Percentiles rank a stretch among this genome's conserved stretches.
Conservation (phyloP, 2,329 filamentous ascomycete genomes). For the Claviceps quebecensis region DNA sequence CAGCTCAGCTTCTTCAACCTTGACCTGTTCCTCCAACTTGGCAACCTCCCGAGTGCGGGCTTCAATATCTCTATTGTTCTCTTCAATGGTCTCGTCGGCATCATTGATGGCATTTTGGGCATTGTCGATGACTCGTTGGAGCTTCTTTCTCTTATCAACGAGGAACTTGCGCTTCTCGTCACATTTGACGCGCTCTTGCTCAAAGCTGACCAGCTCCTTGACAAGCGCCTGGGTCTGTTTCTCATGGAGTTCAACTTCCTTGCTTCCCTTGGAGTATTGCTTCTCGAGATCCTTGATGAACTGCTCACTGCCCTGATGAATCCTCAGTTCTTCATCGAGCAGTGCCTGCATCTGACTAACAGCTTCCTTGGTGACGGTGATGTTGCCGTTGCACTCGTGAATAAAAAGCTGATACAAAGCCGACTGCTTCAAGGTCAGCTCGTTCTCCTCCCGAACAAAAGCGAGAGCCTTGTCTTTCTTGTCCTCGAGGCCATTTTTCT, state of each 20-base stretch:
- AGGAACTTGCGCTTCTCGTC: slow-evolving; percentile 97
- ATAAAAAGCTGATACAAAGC: slow-evolving; percentile 87
- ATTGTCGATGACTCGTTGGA: slow-evolving; percentile 72
- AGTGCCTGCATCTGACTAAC: slow-evolving; percentile 82
- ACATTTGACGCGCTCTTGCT: slow-evolving; percentile 93
- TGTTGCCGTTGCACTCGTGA: slow-evolving; percentile 76
- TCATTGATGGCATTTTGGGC: slow-evolving; percentile 63
- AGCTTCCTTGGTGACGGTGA: slow-evolving; percentile 77
- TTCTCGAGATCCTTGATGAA: slow-evolving; percentile 83
- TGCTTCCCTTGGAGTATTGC: slow-evolving; percentile 66
- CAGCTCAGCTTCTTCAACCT: slow-evolving; percentile 69
- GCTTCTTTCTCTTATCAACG: slow-evolving; percentile 79
- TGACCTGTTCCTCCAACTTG: slow-evolving; percentile 61
- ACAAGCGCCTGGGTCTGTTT: slow-evolving; percentile 65
- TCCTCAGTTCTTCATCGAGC: slow-evolving; percentile 76
- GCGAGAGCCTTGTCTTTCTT: slow-evolving; percentile 92
- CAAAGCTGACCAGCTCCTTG: slow-evolving; percentile 83
- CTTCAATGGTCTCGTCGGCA: slow-evolving; percentile 62
- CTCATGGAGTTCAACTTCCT: slow-evolving; percentile 70
- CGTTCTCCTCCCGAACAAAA: slow-evolving; percentile 85
- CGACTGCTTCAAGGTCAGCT: slow-evolving; percentile 77
- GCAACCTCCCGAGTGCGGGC: slow-evolving; percentile 61
- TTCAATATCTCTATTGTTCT: slow-evolving; percentile 66
- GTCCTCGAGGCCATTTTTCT: slow-evolving; percentile 82
- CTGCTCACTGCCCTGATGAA: slow-evolving; percentile 79